These are phyloP conservation scores for Carex scoparia DNA, from an alignment of 176 grass and related monocot species.

Conservation along the genomic window DNA sequence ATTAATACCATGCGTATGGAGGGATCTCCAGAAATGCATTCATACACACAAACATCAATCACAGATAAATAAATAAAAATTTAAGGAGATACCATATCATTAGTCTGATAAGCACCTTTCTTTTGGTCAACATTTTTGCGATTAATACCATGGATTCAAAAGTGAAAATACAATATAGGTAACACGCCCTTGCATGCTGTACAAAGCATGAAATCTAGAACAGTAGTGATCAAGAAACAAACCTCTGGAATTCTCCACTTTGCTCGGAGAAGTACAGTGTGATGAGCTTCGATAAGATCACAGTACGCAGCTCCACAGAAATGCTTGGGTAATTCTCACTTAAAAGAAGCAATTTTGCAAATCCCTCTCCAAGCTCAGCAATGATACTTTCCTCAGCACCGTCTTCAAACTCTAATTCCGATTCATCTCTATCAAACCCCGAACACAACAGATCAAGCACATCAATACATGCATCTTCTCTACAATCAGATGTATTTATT, in stretches of 20 bases:
- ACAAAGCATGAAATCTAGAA: neutral
- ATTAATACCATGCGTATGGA: neutral
- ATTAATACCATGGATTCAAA: neutral
- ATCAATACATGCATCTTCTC: constrained; percentile 50
- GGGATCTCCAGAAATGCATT: constrained; percentile 4
- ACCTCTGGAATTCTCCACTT: constrained; percentile 75
- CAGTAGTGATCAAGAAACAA: constrained; percentile 18
- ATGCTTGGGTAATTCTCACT: constrained; percentile 65
- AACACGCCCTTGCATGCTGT: neutral
- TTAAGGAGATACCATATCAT: neutral
- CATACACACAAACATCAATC: neutral
- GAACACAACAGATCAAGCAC: constrained; percentile 75
- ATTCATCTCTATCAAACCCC: constrained; percentile 58
- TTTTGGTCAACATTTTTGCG: neutral
- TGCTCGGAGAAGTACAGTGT: constrained; percentile 69
- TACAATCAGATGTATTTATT: constrained; percentile 51
- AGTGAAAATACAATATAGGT: neutral
- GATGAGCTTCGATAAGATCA: constrained; percentile 60
- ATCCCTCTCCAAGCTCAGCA: constrained; percentile 76
- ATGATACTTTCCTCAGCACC: constrained; percentile 69
- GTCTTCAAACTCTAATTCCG: constrained; percentile 42
- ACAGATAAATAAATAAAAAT: too few species aligned
- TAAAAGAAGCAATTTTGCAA: constrained; percentile 87
- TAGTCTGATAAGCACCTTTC: neutral
- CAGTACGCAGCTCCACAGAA: constrained; percentile 47